phyloP scores from a whole-genome alignment of 495 filamentous ascomycete genomes.

The Penicillium egyptiacum region DNA sequence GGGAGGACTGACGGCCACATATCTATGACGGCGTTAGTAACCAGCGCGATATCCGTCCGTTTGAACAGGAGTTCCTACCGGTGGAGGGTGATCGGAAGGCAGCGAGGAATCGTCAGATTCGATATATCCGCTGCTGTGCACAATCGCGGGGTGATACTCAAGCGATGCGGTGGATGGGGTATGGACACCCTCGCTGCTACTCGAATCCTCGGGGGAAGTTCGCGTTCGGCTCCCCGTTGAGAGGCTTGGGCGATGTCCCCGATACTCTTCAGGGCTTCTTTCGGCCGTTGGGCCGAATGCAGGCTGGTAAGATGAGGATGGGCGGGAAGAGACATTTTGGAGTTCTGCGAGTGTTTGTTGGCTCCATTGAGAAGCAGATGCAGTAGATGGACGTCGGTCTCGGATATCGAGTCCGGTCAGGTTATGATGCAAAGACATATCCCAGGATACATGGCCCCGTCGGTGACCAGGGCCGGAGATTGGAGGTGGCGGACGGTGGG shows the following conservation, averaged over 20 bases:
- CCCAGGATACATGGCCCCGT: slow-evolving; percentile 67
- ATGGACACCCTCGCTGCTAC: slow-evolving; percentile 67
- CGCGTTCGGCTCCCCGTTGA: slow-evolving; percentile 42
- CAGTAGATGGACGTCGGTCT: slow-evolving; percentile 52
- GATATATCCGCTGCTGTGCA: slow-evolving; percentile 62
- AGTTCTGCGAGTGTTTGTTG: slow-evolving; percentile 50
- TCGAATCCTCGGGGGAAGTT: slow-evolving; percentile 70
- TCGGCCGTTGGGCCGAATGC: slow-evolving; percentile 29
- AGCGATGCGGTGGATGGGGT: slow-evolving; percentile 62
- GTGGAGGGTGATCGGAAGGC: slow-evolving; percentile 42
- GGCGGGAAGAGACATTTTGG: slow-evolving; percentile 43
- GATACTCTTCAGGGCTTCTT: slow-evolving; percentile 35
- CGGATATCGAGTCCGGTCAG: slow-evolving; percentile 71
- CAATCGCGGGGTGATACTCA: slow-evolving; percentile 65
- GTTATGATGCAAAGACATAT: slow-evolving; percentile 71
- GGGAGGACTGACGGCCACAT: slow-evolving; percentile 38
- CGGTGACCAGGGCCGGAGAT: slow-evolving; percentile 57
- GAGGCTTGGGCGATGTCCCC: slow-evolving; percentile 30
- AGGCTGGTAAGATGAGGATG: slow-evolving; percentile 46
- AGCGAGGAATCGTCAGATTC: slow-evolving; percentile 51
- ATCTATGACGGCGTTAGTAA: slow-evolving; percentile 47
- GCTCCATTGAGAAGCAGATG: slow-evolving; percentile 50
- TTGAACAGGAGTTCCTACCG: slow-evolving; percentile 42
- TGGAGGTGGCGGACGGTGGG: slow-evolving; percentile 48
- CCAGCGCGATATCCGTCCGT: slow-evolving; percentile 30